Base-by-base conservation (phyloP, 116 monocot genomes). In the Thalassia testudinum region DNA sequence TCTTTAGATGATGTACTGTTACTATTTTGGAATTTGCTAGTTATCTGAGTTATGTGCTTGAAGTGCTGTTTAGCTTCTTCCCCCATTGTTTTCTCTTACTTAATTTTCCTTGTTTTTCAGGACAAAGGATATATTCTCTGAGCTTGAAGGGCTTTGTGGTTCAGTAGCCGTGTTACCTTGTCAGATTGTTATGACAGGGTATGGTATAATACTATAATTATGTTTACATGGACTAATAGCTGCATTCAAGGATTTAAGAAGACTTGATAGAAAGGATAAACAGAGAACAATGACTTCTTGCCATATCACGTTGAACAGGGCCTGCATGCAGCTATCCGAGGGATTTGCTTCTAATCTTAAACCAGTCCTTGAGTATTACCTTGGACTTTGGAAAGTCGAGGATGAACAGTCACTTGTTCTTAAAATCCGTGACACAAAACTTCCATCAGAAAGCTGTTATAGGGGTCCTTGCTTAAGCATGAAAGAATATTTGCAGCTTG, bases 151-250 rank as follows among this genome's bases (percentile, higher is more conserved):
- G 13, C 17, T 19, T 17, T 44, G 13, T 44, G 44, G 44, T 8
- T 44, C 91, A 51, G 59, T 79, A 21, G 63, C 53, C 50, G 73
- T 58, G 22, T 58, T 91, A 50, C 85, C 85, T 50, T 66, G 69
- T 63, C 62, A 66, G 75, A 60, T 81, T 63, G 75, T 85, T 53
- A 34, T 78, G 12, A 67, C 78, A 38, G 78, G 91, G 91, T 91
- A 91, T 63, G 20, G 4, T 5, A 44, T 12, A 29, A 10, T 34
- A 34, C 3, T 34, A 34, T 34, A n/a, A n/a, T n/a, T n/a, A n/a
- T n/a, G n/a, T 34, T 34, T 5, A 5, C 10, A 34, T 10, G 30
- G 30, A 34, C 10, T 34, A 10, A 34, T 34, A 5, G 30, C 30
- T 34, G 10, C 3, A 34, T 34, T 34, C 30, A 34, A 5, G 30